A percentile compares a stretch with the other conserved stretches of the same genome.
phyloP scores from a whole-genome alignment of 495 filamentous ascomycete genomes.

The Aspergillus sclerotiicarbonarius region DNA sequence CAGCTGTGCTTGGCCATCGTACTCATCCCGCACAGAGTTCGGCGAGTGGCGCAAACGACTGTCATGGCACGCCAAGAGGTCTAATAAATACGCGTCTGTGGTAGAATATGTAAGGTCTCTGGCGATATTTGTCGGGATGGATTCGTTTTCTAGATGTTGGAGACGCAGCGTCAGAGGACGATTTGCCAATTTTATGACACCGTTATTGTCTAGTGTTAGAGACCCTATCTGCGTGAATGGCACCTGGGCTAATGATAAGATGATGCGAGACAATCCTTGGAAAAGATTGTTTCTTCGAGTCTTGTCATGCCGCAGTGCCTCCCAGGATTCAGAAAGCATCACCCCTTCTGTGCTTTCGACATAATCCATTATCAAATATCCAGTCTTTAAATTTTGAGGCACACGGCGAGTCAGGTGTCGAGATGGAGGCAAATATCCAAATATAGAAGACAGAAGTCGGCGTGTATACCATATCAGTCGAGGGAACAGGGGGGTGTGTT shows the following conservation, averaged over 20 bases:
- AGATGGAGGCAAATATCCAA: not conserved
- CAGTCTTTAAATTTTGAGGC: not conserved
- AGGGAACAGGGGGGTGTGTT: not conserved
- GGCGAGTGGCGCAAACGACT: slow-evolving; percentile 26
- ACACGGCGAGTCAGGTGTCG: not conserved
- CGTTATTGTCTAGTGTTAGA: slow-evolving; percentile 27
- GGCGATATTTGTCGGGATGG: slow-evolving; percentile 25
- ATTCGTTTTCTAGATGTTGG: slow-evolving; percentile 32
- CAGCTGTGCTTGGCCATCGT: slow-evolving; percentile 27
- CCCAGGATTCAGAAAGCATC: slow-evolving; percentile 7
- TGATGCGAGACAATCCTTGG: slow-evolving; percentile 2
- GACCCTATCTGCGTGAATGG: slow-evolving; percentile 35
- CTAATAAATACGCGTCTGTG: slow-evolving; percentile 24
- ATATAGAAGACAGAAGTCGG: not conserved
- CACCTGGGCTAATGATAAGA: slow-evolving; percentile 27
- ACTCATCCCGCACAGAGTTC: slow-evolving; percentile 24
- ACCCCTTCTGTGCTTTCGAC: not conserved
- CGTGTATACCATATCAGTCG: slow-evolving; percentile 4
- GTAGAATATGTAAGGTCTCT: slow-evolving; percentile 24
- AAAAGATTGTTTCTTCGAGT: not conserved
- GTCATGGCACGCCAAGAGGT: slow-evolving; percentile 31
- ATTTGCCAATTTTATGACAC: slow-evolving; percentile 28
- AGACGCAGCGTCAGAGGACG: slow-evolving; percentile 27
- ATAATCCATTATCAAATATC: slow-evolving; percentile 2
- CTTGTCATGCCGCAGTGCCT: not conserved